Conservation (phyloP, 768 basidiomycete species). For the Leucogyrophana mollusca region DNA sequence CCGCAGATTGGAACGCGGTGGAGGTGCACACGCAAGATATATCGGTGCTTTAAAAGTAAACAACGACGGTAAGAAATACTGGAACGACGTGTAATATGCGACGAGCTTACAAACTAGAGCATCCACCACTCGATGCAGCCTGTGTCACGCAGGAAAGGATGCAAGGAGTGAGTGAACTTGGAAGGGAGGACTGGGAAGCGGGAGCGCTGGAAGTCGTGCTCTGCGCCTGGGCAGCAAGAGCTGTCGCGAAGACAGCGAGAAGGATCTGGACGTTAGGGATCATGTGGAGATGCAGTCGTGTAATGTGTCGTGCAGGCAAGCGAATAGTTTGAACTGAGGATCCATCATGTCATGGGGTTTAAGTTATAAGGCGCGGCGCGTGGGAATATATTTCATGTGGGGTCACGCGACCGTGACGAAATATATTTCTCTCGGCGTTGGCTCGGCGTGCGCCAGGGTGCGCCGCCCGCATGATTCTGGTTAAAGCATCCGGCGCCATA, state of each 20-base stretch:
- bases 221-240: constrained; percentile 22
- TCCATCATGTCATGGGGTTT: neutral
- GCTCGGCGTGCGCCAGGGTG: too few relatives aligned
- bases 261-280: constrained; percentile 20
- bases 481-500: too few relatives aligned
- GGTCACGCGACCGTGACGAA: neutral
- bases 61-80: neutral
- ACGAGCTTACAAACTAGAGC: constrained; percentile 19
- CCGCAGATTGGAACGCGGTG: constrained; percentile 33
- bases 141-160: constrained; percentile 2
- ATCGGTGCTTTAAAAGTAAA: constrained; percentile 31
- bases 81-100: neutral
- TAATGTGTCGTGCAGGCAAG: neutral
- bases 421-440: too few relatives aligned
- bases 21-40: constrained; percentile 39
- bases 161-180: constrained; percentile 7
- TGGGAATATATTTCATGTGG: neutral
- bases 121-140: constrained; percentile 1
- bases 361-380: neutral
- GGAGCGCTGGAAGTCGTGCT: neutral
- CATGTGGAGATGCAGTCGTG: neutral
- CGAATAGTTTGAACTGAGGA: neutral
- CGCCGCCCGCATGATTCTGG: too few relatives aligned
- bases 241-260: constrained; percentile 10
- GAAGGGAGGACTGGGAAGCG: constrained; percentile 4